A percentile compares a stretch with the other conserved stretches of the same genome.
phyloP scores from a whole-genome alignment of 148 eudicot genomes.

The Silene conica region DNA sequence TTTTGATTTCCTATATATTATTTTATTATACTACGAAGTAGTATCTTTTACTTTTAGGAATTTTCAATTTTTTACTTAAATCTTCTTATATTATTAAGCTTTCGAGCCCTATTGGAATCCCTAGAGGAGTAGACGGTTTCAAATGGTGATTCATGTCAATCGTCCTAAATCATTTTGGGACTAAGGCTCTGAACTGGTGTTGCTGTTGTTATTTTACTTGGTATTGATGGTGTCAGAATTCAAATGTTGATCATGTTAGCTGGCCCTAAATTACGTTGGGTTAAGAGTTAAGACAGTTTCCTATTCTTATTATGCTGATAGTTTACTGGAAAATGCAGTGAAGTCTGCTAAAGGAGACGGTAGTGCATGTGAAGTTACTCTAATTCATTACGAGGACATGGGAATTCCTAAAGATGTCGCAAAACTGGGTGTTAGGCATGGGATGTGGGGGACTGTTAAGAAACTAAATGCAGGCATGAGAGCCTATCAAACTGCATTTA shows the following conservation, averaged over 20 bases:
- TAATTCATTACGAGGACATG: conserved; percentile 91
- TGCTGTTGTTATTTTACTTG: not conserved
- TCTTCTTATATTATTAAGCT: no score
- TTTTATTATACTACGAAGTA: no score
- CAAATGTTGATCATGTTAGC: not conserved
- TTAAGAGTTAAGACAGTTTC: not conserved
- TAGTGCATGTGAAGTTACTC: conserved; percentile 80
- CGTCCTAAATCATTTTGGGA: no score
- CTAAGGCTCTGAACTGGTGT: not conserved
- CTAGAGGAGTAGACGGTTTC: no score
- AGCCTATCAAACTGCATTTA: conserved; percentile 65
- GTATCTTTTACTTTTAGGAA: no score
- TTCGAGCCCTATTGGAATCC: no score
- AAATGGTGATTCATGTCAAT: no score
- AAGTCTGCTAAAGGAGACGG: conserved; percentile 84
- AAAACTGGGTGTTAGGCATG: conserved; percentile 83
- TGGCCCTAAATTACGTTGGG: not conserved
- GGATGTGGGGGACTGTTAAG: conserved; percentile 99
- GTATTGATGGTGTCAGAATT: not conserved
- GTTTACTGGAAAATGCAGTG: conserved; percentile 36
- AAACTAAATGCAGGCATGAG: conserved; percentile 84
- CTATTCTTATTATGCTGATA: not conserved
- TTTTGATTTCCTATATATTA: no score
- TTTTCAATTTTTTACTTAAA: no score
- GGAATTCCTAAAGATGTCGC: conserved; percentile 96